Percentiles rank a stretch among this genome's conserved stretches.
phyloP scores from a whole-genome alignment of 192 early-diverging fungal genomes.

The Glomus cerebriforme region DNA sequence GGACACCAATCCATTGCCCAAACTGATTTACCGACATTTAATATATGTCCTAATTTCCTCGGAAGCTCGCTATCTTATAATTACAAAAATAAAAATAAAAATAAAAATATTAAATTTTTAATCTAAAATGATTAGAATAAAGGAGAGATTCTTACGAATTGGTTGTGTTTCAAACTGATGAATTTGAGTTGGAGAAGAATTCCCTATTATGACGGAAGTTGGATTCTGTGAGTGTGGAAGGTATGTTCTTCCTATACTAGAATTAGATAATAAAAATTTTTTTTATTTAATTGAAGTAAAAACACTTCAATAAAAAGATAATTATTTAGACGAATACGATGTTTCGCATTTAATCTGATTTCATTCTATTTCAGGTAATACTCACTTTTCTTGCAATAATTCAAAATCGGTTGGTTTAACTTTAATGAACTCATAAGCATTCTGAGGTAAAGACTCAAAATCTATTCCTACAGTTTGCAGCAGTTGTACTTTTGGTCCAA shows the following conservation, averaged over 20 bases:
- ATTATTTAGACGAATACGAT: not conserved
- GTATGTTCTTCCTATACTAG: slow-evolving; percentile 6
- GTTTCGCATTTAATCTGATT: not conserved
- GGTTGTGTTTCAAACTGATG: slow-evolving; percentile 17
- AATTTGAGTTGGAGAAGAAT: slow-evolving; percentile 1
- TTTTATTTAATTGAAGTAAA: too few relatives aligned
- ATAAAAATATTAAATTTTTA: not conserved
- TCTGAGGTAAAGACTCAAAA: slow-evolving; percentile 10
- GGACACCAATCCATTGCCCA: slow-evolving; percentile 45
- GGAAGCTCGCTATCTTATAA: not conserved
- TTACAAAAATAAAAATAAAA: not conserved
- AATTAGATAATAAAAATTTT: not conserved
- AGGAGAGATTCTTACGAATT: not conserved
- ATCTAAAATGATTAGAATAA: not conserved
- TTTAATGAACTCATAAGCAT: slow-evolving; percentile 21
- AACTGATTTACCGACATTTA: slow-evolving; percentile 42
- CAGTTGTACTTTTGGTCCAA: not conserved
- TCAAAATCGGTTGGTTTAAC: slow-evolving; percentile 17
- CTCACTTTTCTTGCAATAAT: slow-evolving; percentile 5
- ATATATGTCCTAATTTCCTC: slow-evolving; percentile 31
- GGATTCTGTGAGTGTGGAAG: slow-evolving; percentile 19
- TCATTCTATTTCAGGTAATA: not conserved
- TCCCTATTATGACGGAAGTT: not conserved
- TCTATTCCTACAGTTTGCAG: slow-evolving; percentile 6
- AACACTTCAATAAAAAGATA: not conserved